Conservation (phyloP, 495 filamentous ascomycete genomes). For the Xylaria intraflava region DNA sequence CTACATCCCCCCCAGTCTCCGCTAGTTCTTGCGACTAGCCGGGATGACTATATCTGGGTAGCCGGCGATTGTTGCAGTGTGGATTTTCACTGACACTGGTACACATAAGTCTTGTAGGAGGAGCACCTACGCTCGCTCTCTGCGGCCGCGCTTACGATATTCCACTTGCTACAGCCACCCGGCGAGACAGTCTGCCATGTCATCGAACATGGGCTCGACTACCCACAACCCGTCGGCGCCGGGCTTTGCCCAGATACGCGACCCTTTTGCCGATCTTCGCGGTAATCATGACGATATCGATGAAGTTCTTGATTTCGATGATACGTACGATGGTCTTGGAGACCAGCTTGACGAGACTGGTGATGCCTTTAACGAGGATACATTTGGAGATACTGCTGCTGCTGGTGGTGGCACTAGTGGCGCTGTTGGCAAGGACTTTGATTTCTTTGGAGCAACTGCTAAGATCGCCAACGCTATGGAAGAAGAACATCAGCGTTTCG, state of each 20-base stretch:
- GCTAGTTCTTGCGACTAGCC: not conserved
- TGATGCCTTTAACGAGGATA: conserved; percentile 96
- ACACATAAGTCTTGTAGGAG: not conserved
- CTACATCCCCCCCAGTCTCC: not conserved
- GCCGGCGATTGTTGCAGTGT: not conserved
- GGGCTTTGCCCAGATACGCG: conserved; percentile 77
- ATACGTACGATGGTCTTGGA: conserved; percentile 94
- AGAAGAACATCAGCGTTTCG: conserved; percentile 82
- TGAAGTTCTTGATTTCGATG: conserved; percentile 87
- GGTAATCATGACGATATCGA: conserved; percentile 61
- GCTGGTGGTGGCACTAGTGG: conserved; percentile 24
- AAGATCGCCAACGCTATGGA: conserved; percentile 76
- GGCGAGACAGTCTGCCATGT: conserved; percentile 46
- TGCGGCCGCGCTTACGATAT: not conserved
- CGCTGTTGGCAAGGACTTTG: conserved; percentile 82
- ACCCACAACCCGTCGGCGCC: conserved; percentile 49
- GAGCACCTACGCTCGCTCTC: not conserved
- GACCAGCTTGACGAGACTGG: conserved; percentile 87
- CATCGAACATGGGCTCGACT: conserved; percentile 78
- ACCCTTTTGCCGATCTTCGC: conserved; percentile 83
- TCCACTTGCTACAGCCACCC: too few relatives aligned
- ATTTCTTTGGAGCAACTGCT: conserved; percentile 90
- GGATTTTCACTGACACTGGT: not conserved
- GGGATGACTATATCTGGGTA: not conserved
- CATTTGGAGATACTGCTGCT: conserved; percentile 62